Conservation (phyloP, 2,329 filamentous ascomycete species). For the Diaporthe citrichinensis region DNA sequence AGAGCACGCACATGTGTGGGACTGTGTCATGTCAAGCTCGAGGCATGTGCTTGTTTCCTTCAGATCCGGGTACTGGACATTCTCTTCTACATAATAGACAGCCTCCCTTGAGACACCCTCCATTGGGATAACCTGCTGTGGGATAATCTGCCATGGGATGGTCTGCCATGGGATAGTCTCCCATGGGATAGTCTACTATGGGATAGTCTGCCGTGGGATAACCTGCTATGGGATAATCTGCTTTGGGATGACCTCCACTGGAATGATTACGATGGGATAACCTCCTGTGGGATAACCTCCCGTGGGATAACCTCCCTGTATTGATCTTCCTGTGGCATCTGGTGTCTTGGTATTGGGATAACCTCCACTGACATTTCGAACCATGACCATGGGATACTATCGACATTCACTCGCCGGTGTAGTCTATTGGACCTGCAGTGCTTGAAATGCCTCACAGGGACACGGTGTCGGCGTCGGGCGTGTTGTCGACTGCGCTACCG, state of each 20-base stretch:
- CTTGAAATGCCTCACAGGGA: conserved; percentile 27
- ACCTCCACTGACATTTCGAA: background rate
- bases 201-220: no score
- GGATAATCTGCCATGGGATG: background rate
- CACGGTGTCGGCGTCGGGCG: conserved; percentile 1
- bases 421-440: background rate
- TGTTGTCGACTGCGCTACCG: conserved; percentile 29
- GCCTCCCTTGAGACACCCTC: background rate
- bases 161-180: background rate
- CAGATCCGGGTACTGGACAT: background rate
- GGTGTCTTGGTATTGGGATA: background rate
- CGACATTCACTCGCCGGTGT: background rate
- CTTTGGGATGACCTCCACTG: background rate
- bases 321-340: no score
- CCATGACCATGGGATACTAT: background rate
- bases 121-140: background rate
- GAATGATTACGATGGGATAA: background rate
- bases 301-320: background rate
- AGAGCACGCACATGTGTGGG: conserved; percentile 6
- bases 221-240: background rate
- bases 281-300: background rate
- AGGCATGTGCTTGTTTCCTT: conserved; percentile 11
- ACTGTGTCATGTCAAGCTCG: conserved; percentile 25
- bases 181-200: background rate
- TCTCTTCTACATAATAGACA: background rate